Conservation (phyloP, 768 basidiomycete species). For the Termitomyces sp. region DNA sequence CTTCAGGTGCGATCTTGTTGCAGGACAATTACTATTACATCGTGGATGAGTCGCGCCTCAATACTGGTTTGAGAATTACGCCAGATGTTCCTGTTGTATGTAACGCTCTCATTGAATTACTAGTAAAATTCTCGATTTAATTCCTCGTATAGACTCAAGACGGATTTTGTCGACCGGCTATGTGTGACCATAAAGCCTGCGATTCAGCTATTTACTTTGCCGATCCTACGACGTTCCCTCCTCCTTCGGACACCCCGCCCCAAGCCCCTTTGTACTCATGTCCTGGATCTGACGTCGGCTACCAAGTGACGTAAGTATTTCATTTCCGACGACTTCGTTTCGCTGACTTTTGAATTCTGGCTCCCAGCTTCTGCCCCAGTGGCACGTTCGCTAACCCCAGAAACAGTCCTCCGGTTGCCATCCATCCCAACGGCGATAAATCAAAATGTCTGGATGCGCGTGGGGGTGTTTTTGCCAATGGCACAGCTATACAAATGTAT, state of each 20-base stretch:
- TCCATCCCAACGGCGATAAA: conserved; percentile 22
- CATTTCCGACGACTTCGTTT: background rate
- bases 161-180: conserved; percentile 15
- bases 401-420: conserved; percentile 3
- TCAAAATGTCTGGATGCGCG: conserved; percentile 24
- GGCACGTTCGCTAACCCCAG: conserved; percentile 13
- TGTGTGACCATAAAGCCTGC: conserved; percentile 18
- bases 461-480: conserved; percentile 19
- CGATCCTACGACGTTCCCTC: conserved; percentile 20
- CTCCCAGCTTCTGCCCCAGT: conserved; percentile 17
- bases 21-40: conserved; percentile 25
- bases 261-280: conserved; percentile 15
- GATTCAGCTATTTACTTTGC: conserved; percentile 9
- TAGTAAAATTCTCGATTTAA: background rate
- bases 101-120: background rate
- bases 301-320: conserved; percentile 18
- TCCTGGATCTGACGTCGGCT: conserved; percentile 14
- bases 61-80: conserved; percentile 25
- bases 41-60: conserved; percentile 25
- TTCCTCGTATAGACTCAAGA: conserved; percentile 5
- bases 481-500: conserved; percentile 24
- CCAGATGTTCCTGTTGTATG: conserved; percentile 19
- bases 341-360: background rate
- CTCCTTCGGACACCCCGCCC: conserved; percentile 12
- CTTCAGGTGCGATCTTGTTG: background rate